These are phyloP conservation scores for Teratosphaeriaceae sp. DNA, from an alignment of 2,329 filamentous ascomycete species.

Conservation along the genomic window DNA sequence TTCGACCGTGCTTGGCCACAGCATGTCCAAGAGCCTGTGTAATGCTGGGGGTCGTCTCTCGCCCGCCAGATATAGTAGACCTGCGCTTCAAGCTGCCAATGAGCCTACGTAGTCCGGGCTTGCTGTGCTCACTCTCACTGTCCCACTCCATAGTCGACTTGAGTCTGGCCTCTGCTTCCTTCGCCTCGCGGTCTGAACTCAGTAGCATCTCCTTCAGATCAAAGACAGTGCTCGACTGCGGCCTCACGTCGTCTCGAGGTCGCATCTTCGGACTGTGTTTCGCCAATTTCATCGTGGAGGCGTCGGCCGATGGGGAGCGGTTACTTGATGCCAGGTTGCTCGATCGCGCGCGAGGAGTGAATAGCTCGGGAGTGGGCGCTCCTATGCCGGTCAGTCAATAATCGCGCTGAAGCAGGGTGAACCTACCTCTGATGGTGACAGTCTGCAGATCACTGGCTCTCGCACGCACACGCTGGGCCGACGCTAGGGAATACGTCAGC, in stretches of 20 bases:
- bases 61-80: not conserved
- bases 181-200: not conserved
- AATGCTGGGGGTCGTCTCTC: too few species aligned
- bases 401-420: too few species aligned
- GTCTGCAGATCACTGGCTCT: not conserved
- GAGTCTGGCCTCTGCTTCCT: not conserved
- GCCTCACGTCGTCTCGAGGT: not conserved
- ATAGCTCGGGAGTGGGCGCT: too few species aligned
- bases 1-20: too few species aligned
- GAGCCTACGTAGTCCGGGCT: not conserved
- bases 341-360: too few species aligned
- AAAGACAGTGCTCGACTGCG: not conserved
- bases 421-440: too few species aligned
- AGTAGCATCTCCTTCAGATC: not conserved
- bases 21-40: too few species aligned
- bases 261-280: not conserved
- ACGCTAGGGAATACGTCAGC: not conserved
- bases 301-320: not conserved
- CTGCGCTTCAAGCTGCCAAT: slow-evolving; percentile 1
- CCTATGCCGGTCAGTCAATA: too few species aligned
- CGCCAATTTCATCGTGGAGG: too few species aligned
- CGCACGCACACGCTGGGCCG: not conserved
- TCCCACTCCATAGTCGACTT: slow-evolving; percentile 3
- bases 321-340: too few species aligned
- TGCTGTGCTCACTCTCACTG: not conserved